Conservation (phyloP, 2,329 filamentous ascomycete species). For the Ceratocystis destructans region DNA sequence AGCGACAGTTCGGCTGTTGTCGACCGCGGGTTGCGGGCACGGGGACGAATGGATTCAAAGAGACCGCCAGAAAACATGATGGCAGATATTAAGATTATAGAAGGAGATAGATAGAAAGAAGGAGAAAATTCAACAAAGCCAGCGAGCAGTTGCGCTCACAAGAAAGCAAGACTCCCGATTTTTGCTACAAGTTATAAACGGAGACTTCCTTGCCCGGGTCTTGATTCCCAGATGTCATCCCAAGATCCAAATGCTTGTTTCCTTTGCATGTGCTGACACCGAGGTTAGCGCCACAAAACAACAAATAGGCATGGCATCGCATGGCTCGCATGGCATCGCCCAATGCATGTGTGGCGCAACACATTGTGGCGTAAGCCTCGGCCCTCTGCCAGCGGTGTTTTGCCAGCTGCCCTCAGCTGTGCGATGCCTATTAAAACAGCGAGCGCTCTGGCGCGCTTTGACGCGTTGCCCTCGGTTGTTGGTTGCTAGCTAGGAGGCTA, state of each 20-base stretch:
- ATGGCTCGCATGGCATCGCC: not conserved
- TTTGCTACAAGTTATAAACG: not conserved
- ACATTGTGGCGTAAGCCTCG: not conserved
- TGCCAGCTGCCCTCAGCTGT: slow-evolving; percentile 5
- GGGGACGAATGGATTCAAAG: slow-evolving; percentile 18
- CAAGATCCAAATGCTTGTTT: not conserved
- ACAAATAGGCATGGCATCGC: not conserved
- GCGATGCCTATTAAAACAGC: not conserved
- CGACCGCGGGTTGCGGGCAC: slow-evolving; percentile 40
- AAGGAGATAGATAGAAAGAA: not conserved
- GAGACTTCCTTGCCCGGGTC: not conserved
- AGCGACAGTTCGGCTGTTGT: slow-evolving; percentile 73
- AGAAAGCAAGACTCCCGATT: not conserved
- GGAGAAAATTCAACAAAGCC: not conserved
- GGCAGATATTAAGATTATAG: not conserved
- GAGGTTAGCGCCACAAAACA: slow-evolving; percentile 16
- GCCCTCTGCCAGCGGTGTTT: too few species aligned
- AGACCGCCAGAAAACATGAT: slow-evolving; percentile 17
- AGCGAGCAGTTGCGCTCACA: not conserved
- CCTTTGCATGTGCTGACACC: slow-evolving; percentile 17
- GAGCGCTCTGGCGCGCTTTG: not conserved
- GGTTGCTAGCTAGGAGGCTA: not conserved
- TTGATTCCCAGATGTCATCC: not conserved
- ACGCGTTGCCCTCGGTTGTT: not conserved
- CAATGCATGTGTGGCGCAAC: not conserved